A percentile compares a stretch with the other conserved stretches of the same genome.
These are phyloP conservation scores for Cordyceps militaris DNA, from an alignment of 2,329 filamentous ascomycete genomes.

Conservation along the genomic window DNA sequence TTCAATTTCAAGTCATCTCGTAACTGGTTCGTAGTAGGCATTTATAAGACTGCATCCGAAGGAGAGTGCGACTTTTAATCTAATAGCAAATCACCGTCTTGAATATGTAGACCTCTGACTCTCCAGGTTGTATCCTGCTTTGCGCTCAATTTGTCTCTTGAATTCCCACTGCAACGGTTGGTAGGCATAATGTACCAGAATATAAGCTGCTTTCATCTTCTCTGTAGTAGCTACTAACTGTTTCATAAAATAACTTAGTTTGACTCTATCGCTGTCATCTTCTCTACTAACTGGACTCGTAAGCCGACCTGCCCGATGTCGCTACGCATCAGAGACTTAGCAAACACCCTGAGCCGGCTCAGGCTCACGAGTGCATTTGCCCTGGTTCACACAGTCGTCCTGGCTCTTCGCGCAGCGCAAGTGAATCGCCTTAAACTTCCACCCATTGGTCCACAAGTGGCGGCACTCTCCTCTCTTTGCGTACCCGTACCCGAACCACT, in stretches of 20 bases:
- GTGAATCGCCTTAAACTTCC: neutral
- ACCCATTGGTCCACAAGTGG: neutral
- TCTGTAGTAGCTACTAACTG: neutral
- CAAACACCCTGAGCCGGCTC: neutral
- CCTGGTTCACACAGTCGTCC: neutral
- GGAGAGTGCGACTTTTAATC: no score
- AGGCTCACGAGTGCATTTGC: neutral
- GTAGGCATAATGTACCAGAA: neutral
- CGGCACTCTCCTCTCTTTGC: neutral
- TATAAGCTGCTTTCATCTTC: neutral
- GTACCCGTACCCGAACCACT: constrained; percentile 10
- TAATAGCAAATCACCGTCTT: no score
- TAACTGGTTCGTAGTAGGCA: no score
- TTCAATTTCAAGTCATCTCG: no score
- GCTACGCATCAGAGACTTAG: neutral
- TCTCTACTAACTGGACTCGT: neutral
- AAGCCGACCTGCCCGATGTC: neutral
- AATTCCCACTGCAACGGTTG: no score
- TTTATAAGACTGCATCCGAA: no score
- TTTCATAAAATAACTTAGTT: neutral
- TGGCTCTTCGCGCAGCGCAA: neutral
- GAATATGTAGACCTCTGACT: no score
- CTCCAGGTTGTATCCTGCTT: neutral
- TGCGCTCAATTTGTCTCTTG: neutral
- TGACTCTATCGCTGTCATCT: neutral